Evolutionary conservation across 1,284 basidiomycete species (phyloP), one percentile per base, ranked within the genome.

Genomic region (Anthracocystis panici-leucophaei): DNA sequence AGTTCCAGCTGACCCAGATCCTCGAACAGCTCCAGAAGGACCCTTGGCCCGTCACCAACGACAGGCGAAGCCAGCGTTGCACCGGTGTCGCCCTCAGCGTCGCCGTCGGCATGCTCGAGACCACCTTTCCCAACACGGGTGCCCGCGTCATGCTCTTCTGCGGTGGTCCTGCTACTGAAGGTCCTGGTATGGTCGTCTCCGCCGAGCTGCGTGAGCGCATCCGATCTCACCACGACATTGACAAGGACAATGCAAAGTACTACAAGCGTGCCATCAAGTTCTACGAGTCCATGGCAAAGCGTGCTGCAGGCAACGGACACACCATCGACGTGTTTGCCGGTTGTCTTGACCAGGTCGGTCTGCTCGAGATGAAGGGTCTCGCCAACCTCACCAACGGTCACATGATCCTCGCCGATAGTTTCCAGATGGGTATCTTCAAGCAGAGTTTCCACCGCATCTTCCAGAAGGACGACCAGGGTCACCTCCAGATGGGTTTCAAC

Each of bases 391-490:
- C 97, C 48, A 99, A 98, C 85, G 96, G 96, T 65, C 92, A 93
- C 81, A 96, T 98, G 85, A 93, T 98, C 57, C 89, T 98, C 38
- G 94, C 96, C 50, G 97, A 99, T 86, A 96, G 94, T 5, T 99
- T 99, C 87, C 92, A 94, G 57, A 99, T 96, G 40, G 95, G 94
- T 44, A 98, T 99, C 86, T 99, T 99, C 90, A 97, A 98, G 88
- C 95, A 98, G 87, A 92, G 91, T 80, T 98, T 98, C 91, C 89
- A 97, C 63, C 91, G 95, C 60, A 89, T 97, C 55, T 95, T 99
- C 86, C 91, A 89, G 84, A 98, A 98, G 87, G 96, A 97, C 82
- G 93, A 94, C 21, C 91, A 96, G 78, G 96, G 95, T 0, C 89
- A 93, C 82, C 88, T 99, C 25, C 91, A 93, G 84, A 98, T 99